A percentile compares a stretch with the other conserved stretches of the same genome.
Evolutionary conservation across 495 filamentous ascomycete genomes (phyloP).

Genomic region (Penicillium dipodomyicola): DNA sequence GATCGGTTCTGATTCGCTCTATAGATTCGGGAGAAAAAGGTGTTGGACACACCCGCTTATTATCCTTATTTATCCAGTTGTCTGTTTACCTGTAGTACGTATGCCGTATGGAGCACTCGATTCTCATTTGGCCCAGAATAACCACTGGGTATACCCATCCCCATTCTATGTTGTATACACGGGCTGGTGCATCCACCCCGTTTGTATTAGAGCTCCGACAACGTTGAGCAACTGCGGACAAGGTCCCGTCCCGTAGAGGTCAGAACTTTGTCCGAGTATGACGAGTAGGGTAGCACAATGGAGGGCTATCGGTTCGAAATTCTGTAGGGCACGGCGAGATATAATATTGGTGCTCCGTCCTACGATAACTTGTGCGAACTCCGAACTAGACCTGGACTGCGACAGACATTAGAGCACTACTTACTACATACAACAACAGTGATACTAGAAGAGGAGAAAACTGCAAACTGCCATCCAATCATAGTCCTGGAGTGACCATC

Average conservation of each 20-base stretch:
- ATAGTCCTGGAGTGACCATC: neutral
- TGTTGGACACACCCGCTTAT: constrained; percentile 3
- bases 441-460: neutral
- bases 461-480: constrained; percentile 2
- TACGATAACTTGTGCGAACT: constrained; percentile 3
- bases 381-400: constrained; percentile 6
- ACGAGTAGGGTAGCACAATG: constrained; percentile 7
- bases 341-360: neutral
- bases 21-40: neutral
- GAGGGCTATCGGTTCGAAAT: neutral
- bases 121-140: neutral
- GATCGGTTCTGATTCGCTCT: constrained; percentile 1
- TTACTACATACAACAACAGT: neutral
- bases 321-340: neutral
- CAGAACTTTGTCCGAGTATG: constrained; percentile 16
- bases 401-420: neutral
- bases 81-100: neutral
- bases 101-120: neutral
- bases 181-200: constrained; percentile 17
- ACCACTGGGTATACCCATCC: neutral
- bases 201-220: constrained; percentile 1
- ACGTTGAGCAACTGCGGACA: constrained; percentile 8
- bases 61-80: neutral
- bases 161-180: neutral
- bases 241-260: constrained; percentile 4